Evolutionary conservation across 768 basidiomycete species (phyloP).

Genomic region (Pisolithus marmoratus): DNA sequence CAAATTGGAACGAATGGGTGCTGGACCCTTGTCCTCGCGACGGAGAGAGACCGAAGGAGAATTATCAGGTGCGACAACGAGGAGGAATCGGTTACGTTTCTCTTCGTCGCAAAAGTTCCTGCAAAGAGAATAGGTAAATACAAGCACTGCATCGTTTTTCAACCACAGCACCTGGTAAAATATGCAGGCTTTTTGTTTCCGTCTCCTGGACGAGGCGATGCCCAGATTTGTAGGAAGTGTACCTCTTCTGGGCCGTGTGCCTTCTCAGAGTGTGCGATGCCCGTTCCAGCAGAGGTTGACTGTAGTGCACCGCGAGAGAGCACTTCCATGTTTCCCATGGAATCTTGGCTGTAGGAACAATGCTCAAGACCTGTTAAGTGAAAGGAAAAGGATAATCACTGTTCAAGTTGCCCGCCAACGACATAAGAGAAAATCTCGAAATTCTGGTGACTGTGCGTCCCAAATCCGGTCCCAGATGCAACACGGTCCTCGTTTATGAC

Average conservation of each 20-base stretch:
- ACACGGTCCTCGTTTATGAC: conserved; percentile 96
- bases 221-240: conserved; percentile 74
- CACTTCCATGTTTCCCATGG: conserved; percentile 86
- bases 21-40: conserved; percentile 71
- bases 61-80: conserved; percentile 71
- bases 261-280: conserved; percentile 79
- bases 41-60: conserved; percentile 52
- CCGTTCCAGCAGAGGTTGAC: conserved; percentile 88
- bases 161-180: conserved; percentile 57
- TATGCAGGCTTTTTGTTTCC: conserved; percentile 55
- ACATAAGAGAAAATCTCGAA: conserved; percentile 93
- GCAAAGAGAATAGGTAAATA: not conserved
- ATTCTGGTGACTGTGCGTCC: conserved; percentile 75
- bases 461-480: conserved; percentile 70
- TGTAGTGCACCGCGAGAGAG: conserved; percentile 87
- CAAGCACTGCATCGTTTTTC: not conserved
- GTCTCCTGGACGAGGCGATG: conserved; percentile 35
- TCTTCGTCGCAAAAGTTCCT: conserved; percentile 76
- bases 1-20: conserved; percentile 69
- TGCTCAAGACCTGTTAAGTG: not conserved
- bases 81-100: conserved; percentile 68
- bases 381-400: conserved; percentile 41
- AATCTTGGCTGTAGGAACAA: conserved; percentile 62
- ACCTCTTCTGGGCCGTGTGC: conserved; percentile 42
- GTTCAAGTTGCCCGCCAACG: conserved; percentile 71